Evolutionary conservation across 2,329 filamentous ascomycete species (phyloP), one percentile per base, ranked within the genome.

Genomic region (Fusarium miscanthi): DNA sequence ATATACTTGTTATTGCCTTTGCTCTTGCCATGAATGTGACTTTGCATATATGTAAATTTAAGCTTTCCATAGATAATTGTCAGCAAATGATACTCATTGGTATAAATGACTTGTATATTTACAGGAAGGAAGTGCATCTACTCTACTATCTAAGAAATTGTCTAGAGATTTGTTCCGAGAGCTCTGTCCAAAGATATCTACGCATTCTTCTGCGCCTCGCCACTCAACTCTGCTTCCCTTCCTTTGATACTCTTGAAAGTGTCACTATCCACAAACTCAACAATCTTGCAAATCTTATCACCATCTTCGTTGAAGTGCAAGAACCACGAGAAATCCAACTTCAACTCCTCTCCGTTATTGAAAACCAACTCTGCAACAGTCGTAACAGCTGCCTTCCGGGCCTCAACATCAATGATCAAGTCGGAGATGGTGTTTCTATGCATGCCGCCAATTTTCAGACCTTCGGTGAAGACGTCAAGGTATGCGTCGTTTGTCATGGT

Each of bases 241-340:
- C 31, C 49, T 13, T 51, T 49, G 4, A 66, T 11, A 14, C 38
- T 16, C 23, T 48, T 52, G 5, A 68, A 66, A 1, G 38, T 23
- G 11, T 67, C 59, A 16, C 42, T 49, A 7, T 73, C 69, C 3
- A 72, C 67, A 53, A 73, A 73, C 38, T 73, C 70, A 2, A 73
- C 41, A 14, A 70, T 72, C 27, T 57, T 73, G 7, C 46, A 63
- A 5, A 73, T 56, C 31, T 63, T 63, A 1, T 58, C 43, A 0
- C 70, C 70, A 41, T 73, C 53, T 0, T 67, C 54, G 4, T 56
- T 73, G 1, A 73, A 63, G 13, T 66, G 45, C 8, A 73, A 16
- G 14, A 73, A 66, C 70, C 70, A 73, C 1, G 53, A 48, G 25
- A 66, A 65, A 9, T 73, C 70, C 61, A 70, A 23, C 3, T 17